These are phyloP conservation scores for Penicillium flavigenum DNA, from an alignment of 495 filamentous ascomycete genomes.

Conservation along the genomic window DNA sequence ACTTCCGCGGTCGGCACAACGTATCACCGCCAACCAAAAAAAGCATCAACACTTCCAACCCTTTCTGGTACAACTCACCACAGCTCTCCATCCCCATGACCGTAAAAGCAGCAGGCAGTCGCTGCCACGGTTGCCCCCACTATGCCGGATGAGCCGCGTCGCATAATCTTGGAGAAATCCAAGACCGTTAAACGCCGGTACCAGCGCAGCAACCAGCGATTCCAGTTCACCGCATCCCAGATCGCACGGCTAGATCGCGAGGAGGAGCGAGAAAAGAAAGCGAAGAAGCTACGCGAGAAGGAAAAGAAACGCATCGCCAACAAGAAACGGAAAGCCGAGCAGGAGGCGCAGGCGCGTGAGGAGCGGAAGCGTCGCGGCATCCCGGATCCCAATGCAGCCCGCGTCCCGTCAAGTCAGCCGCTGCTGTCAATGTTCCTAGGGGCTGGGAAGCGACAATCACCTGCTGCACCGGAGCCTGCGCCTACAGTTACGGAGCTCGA, in stretches of 20 bases:
- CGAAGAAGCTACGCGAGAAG: conserved; percentile 44
- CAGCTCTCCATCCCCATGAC: conserved; percentile 19
- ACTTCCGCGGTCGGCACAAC: conserved; percentile 32
- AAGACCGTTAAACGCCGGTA: conserved; percentile 46
- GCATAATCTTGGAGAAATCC: conserved; percentile 48
- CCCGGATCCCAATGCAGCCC: conserved; percentile 42
- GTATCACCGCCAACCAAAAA: conserved; percentile 31
- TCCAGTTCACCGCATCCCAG: conserved; percentile 43
- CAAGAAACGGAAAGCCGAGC: conserved; percentile 47
- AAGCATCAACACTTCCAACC: conserved; percentile 1
- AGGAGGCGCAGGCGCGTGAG: conserved; percentile 44
- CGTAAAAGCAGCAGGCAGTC: conserved; percentile 18
- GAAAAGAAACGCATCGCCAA: conserved; percentile 41
- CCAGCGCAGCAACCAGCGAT: conserved; percentile 48
- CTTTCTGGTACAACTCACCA: conserved; percentile 5
- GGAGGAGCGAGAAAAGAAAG: conserved; percentile 39
- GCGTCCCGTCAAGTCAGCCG: conserved; percentile 49
- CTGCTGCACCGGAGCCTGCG: background rate
- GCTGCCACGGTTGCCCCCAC: conserved; percentile 25
- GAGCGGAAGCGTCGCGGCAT: conserved; percentile 43
- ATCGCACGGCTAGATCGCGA: conserved; percentile 47
- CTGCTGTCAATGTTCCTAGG: conserved; percentile 46
- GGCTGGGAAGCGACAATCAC: conserved; percentile 11
- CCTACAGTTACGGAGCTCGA: conserved; percentile 13
- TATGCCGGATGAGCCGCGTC: conserved; percentile 43